Percentiles rank a stretch among this genome's conserved stretches.
phyloP scores from a whole-genome alignment of 805 yeast genomes.

The Sugiyamaella lignohabitans region DNA sequence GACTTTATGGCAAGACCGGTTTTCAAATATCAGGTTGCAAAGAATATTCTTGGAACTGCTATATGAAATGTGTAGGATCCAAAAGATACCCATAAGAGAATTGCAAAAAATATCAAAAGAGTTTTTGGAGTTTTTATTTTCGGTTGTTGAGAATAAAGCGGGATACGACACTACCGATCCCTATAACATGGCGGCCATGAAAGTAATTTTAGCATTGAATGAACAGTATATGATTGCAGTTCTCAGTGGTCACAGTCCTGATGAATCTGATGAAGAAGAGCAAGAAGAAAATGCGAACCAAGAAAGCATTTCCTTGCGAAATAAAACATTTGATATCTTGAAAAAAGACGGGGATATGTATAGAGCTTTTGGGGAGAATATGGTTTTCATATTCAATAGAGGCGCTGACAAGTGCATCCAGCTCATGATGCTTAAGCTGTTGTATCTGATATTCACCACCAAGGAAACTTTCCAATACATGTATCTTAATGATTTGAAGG shows the following conservation, averaged over 20 bases:
- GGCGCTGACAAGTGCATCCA: slow-evolving; percentile 61
- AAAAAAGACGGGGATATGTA: slow-evolving; percentile 39
- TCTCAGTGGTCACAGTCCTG: slow-evolving; percentile 4
- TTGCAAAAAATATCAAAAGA: slow-evolving; percentile 38
- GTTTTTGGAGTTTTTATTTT: slow-evolving; percentile 44
- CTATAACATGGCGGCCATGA: slow-evolving; percentile 60
- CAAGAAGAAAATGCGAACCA: slow-evolving; percentile 4
- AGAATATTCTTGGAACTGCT: slow-evolving; percentile 45
- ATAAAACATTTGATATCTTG: slow-evolving; percentile 50
- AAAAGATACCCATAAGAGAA: slow-evolving; percentile 40
- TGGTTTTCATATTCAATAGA: slow-evolving; percentile 72
- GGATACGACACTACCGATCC: slow-evolving; percentile 41
- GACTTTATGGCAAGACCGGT: slow-evolving; percentile 36
- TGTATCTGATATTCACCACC: slow-evolving; percentile 67
- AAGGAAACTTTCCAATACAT: slow-evolving; percentile 58
- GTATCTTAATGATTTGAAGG: slow-evolving; percentile 78
- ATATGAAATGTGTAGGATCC: slow-evolving; percentile 49
- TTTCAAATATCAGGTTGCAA: slow-evolving; percentile 35
- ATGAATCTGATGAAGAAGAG: slow-evolving; percentile 1
- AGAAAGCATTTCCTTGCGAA: background rate
- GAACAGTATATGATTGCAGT: slow-evolving; percentile 77
- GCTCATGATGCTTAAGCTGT: slow-evolving; percentile 69
- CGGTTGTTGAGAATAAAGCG: slow-evolving; percentile 36
- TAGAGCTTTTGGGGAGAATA: slow-evolving; percentile 56
- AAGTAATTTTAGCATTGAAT: slow-evolving; percentile 65